phyloP scores from a whole-genome alignment of 768 basidiomycete genomes.

The Fibroporia radiculosa region DNA sequence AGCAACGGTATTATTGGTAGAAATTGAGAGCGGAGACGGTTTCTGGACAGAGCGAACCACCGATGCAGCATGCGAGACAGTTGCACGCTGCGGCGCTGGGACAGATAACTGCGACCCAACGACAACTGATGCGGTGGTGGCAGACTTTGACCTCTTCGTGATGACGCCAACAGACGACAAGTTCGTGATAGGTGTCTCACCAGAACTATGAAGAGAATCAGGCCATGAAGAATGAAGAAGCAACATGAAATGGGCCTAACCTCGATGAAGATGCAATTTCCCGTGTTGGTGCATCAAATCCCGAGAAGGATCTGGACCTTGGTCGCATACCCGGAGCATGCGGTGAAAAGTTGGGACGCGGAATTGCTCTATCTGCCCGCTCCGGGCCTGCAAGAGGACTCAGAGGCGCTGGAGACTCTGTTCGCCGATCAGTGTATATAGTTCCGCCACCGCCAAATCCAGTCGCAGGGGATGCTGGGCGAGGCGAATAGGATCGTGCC shows the following conservation, averaged over 20 bases:
- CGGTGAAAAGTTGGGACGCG: conserved; percentile 60
- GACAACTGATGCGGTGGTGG: conserved; percentile 8
- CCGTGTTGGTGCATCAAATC: conserved; percentile 39
- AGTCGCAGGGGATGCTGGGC: conserved; percentile 4
- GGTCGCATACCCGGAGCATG: conserved; percentile 41
- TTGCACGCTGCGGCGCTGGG: conserved; percentile 19
- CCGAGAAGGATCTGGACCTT: conserved; percentile 70
- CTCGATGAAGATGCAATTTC: no score
- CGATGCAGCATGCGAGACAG: conserved; percentile 18
- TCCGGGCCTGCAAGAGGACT: not conserved
- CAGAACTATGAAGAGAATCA: no score
- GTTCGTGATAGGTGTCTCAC: no score
- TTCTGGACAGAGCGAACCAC: conserved; percentile 22
- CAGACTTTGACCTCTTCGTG: conserved; percentile 7
- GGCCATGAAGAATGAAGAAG: no score
- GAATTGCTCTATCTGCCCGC: conserved; percentile 23
- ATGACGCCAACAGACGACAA: not conserved
- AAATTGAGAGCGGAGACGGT: conserved; percentile 38
- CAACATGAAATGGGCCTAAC: no score
- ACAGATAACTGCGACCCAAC: conserved; percentile 16
- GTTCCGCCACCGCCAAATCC: not conserved
- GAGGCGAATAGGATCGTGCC: not conserved
- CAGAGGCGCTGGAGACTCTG: not conserved
- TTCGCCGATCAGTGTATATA: not conserved
- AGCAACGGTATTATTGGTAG: conserved; percentile 28